Evolutionary conservation across 208 protist genomes (phyloP).

Genomic region (Trypanosoma grayi): DNA sequence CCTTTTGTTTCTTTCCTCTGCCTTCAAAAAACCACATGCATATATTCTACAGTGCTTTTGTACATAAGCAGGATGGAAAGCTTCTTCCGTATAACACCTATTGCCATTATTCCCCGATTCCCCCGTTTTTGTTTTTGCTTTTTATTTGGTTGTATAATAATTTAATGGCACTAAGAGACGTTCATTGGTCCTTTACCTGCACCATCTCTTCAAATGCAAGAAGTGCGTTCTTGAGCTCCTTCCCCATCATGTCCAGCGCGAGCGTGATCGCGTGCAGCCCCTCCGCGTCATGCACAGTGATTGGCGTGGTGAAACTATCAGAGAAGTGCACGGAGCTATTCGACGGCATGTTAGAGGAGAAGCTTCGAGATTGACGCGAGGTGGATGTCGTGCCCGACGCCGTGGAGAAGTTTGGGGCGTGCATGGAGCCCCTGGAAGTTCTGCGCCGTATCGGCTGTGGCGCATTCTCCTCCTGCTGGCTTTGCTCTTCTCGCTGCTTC

Average conservation of each 20-base stretch:
- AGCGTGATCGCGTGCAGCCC: conserved; percentile 62
- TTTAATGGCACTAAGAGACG: conserved; percentile 7
- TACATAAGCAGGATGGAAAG: too few relatives aligned
- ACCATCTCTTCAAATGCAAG: conserved; percentile 73
- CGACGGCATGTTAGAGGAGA: neutral
- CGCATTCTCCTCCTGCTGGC: neutral
- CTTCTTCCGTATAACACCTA: too few relatives aligned
- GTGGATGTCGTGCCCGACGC: neutral
- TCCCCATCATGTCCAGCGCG: conserved; percentile 62
- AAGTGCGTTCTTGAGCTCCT: conserved; percentile 57
- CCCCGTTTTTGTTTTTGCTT: too few relatives aligned
- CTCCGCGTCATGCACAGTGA: conserved; percentile 65
- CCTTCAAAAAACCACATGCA: too few relatives aligned
- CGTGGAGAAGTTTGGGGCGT: neutral
- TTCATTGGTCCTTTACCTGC: conserved; percentile 22
- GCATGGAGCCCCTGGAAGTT: neutral
- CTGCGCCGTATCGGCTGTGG: neutral
- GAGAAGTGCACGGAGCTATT: conserved; percentile 37
- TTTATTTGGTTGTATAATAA: conserved; percentile 21
- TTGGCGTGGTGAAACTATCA: conserved; percentile 61
- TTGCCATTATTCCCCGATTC: too few relatives aligned
- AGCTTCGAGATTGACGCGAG: neutral
- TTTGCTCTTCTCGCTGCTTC: too few relatives aligned
- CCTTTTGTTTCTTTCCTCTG: too few relatives aligned
- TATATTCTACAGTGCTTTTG: too few relatives aligned